These are phyloP conservation scores for Pythium rishiriense DNA, from an alignment of 352 stramenopile species.

Conservation along the genomic window DNA sequence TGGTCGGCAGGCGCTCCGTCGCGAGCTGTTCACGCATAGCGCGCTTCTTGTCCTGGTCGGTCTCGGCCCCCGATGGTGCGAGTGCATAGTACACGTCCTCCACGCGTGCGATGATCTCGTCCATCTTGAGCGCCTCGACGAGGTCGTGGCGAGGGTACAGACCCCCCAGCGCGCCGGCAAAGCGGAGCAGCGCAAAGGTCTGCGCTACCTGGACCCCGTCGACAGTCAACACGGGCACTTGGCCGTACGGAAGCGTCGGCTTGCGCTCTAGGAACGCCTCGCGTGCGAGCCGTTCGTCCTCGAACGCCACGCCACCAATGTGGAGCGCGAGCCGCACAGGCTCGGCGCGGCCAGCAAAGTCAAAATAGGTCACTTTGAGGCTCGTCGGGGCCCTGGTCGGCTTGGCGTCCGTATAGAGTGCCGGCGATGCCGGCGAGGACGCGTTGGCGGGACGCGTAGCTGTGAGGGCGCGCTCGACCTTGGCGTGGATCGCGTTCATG, in stretches of 20 bases:
- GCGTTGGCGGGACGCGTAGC: neutral
- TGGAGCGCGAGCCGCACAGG: conserved; percentile 27
- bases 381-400: neutral
- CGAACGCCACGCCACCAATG: conserved; percentile 36
- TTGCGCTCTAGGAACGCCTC: conserved; percentile 29
- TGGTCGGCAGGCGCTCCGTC: conserved; percentile 30
- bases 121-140: neutral
- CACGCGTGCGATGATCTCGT: conserved; percentile 20
- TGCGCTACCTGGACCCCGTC: conserved; percentile 23
- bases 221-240: conserved; percentile 32
- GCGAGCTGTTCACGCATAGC: conserved; percentile 38
- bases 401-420: neutral
- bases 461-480: neutral
- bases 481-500: conserved; percentile 16
- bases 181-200: conserved; percentile 29
- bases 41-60: conserved; percentile 30
- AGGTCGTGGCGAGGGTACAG: conserved; percentile 27
- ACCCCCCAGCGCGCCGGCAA: conserved; percentile 26
- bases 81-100: conserved; percentile 12
- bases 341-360: conserved; percentile 3
- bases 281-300: conserved; percentile 32
- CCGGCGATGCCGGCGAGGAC: neutral
- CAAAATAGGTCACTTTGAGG: conserved; percentile 15
- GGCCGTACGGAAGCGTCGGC: conserved; percentile 29
- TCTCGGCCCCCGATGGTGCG: conserved; percentile 16